Evolutionary conservation across 2,329 filamentous ascomycete genomes (phyloP).

Genomic region (Paracoccidioides lutzii): DNA sequence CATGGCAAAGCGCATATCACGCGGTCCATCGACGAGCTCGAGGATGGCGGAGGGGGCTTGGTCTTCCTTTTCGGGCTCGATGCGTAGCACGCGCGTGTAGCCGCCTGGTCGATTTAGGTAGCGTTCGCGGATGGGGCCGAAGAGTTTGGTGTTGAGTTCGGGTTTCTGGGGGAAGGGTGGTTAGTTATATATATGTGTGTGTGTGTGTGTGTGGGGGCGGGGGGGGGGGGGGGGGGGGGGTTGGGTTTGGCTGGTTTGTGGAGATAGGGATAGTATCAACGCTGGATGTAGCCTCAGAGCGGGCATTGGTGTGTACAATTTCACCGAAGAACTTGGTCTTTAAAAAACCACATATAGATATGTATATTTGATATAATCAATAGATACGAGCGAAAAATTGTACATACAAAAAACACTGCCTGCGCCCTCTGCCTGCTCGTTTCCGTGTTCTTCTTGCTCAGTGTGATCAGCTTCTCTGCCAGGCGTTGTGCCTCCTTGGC

Average conservation of each 20-base stretch:
- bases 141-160: constrained; percentile 62
- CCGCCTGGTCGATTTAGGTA: constrained; percentile 72
- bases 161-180: constrained; percentile 22
- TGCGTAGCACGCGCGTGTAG: constrained; percentile 87
- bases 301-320: no score
- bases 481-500: constrained; percentile 92
- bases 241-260: no score
- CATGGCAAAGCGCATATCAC: constrained; percentile 88
- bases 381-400: neutral
- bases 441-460: constrained; percentile 86
- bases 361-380: neutral
- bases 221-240: no score
- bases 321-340: neutral
- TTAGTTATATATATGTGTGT: neutral
- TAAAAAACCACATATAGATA: neutral
- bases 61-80: constrained; percentile 77
- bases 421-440: constrained; percentile 62
- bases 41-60: constrained; percentile 84
- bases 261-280: no score
- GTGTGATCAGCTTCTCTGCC: constrained; percentile 85
- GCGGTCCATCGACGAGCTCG: constrained; percentile 86
- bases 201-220: neutral
- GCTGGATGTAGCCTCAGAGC: no score
- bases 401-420: constrained; percentile 70
- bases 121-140: constrained; percentile 65